Evolutionary conservation across 345 rosid species (phyloP).

Genomic region (Populus euphratica): DNA sequence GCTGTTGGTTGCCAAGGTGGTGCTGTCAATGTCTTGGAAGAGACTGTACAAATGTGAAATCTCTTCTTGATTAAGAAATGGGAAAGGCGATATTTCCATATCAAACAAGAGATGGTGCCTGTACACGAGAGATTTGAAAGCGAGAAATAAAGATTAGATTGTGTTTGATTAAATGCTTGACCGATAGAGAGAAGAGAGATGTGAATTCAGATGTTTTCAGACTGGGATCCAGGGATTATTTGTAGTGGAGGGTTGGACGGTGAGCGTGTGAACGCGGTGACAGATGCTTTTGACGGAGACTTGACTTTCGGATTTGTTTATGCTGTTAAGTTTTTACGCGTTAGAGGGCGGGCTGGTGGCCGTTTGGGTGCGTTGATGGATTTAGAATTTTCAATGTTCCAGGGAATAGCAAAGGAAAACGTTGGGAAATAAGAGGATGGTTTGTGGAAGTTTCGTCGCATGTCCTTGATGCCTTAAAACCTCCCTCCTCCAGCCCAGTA

Average conservation of each 20-base stretch:
- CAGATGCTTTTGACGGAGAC: slow-evolving; percentile 20
- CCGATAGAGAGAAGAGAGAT: neutral
- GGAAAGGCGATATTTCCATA: slow-evolving; percentile 31
- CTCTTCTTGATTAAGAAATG: slow-evolving; percentile 34
- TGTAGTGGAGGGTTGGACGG: slow-evolving; percentile 2
- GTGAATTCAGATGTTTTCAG: slow-evolving; percentile 3
- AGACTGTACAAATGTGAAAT: slow-evolving; percentile 24
- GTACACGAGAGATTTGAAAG: neutral
- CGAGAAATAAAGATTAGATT: neutral
- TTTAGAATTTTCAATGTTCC: neutral
- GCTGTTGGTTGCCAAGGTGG: neutral
- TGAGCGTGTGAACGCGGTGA: slow-evolving; percentile 33
- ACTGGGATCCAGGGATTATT: neutral
- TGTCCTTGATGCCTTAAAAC: neutral
- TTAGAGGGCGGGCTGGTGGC: neutral
- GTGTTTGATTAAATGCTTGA: slow-evolving; percentile 5
- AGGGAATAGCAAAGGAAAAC: neutral
- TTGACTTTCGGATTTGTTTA: slow-evolving; percentile 1
- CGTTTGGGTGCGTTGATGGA: neutral
- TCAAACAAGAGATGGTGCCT: neutral
- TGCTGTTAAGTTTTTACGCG: slow-evolving; percentile 6
- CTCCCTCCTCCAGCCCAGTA: too few species aligned
- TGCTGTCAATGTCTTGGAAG: slow-evolving; percentile 27
- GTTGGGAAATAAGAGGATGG: neutral
- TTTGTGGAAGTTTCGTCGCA: neutral